phyloP scores from a whole-genome alignment of 2,329 filamentous ascomycete species.

The Neobulgaria alba region DNA sequence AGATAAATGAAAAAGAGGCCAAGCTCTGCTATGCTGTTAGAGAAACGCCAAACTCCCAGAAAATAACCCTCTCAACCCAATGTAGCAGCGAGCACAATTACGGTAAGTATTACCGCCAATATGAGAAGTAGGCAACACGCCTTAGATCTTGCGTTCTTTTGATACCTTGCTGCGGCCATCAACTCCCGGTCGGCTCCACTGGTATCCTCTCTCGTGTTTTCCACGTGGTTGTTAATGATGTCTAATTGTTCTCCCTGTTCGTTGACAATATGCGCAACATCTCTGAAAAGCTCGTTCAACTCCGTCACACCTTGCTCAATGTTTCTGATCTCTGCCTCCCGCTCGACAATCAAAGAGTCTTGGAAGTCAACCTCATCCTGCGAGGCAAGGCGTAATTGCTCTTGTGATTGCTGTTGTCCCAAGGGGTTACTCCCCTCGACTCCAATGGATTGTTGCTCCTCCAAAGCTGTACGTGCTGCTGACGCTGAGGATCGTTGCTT shows the following conservation, averaged over 20 bases:
- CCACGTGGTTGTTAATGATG: conserved; percentile 81
- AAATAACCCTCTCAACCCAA: conserved; percentile 46
- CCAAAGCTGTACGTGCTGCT: conserved; percentile 72
- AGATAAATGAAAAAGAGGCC: background rate
- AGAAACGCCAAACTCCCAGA: conserved; percentile 2
- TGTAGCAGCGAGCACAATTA: conserved; percentile 80
- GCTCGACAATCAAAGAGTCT: conserved; percentile 88
- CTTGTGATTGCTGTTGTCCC: conserved; percentile 56
- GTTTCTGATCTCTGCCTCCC: conserved; percentile 92
- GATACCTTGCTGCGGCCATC: conserved; percentile 77
- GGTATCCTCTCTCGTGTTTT: conserved; percentile 73
- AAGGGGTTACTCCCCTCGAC: conserved; percentile 30
- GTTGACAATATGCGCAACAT: conserved; percentile 94
- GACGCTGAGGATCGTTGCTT: conserved; percentile 83
- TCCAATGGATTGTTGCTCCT: conserved; percentile 42
- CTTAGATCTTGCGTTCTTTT: conserved; percentile 92
- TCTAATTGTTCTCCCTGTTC: conserved; percentile 88
- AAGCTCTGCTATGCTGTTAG: background rate
- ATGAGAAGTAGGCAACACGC: conserved; percentile 88
- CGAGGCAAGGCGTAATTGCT: conserved; percentile 71
- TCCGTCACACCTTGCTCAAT: conserved; percentile 96
- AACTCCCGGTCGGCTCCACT: conserved; percentile 79
- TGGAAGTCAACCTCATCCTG: conserved; percentile 98
- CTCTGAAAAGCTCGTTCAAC: conserved; percentile 90
- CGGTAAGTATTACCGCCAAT: conserved; percentile 76